phyloP scores from a whole-genome alignment of 345 rosid genomes.

The Raphanus sativus region DNA sequence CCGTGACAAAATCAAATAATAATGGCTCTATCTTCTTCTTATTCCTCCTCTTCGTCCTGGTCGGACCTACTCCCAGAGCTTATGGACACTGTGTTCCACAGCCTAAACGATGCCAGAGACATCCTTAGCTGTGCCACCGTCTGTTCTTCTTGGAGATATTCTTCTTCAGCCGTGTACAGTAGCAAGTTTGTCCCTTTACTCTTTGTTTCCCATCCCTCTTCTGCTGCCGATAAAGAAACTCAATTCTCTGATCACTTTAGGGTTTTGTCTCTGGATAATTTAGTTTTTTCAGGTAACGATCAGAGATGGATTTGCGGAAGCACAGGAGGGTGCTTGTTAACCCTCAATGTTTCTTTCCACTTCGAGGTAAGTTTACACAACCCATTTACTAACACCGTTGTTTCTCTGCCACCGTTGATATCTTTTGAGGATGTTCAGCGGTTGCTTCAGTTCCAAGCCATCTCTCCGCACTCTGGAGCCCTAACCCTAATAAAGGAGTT shows the following conservation, averaged over 20 bases:
- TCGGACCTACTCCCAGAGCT: conserved; percentile 31
- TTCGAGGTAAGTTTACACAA: conserved; percentile 10
- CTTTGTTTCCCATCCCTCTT: conserved; percentile 9
- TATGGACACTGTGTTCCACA: conserved; percentile 12
- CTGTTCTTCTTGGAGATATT: conserved; percentile 27
- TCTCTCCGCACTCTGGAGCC: not conserved
- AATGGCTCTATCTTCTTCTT: conserved; percentile 11
- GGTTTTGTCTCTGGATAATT: not conserved
- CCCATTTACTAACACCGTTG: not conserved
- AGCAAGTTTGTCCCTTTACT: conserved; percentile 27
- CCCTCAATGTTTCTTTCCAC: conserved; percentile 22
- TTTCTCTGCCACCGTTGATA: conserved; percentile 30
- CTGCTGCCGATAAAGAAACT: not conserved
- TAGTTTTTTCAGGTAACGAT: not conserved
- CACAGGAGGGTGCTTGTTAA: conserved; percentile 10
- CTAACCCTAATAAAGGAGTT: conserved; percentile 20
- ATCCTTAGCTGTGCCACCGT: conserved; percentile 19
- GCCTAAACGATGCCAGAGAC: conserved; percentile 4
- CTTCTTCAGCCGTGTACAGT: conserved; percentile 16
- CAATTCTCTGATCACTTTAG: not conserved
- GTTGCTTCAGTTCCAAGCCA: conserved; percentile 20
- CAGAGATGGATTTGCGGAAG: conserved; percentile 26
- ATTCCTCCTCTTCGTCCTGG: not conserved
- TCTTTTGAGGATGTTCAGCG: conserved; percentile 17
- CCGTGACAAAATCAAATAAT: not conserved